Base-by-base conservation (phyloP, 352 stramenopile genomes). In the Halophytophthora batemanensis region DNA sequence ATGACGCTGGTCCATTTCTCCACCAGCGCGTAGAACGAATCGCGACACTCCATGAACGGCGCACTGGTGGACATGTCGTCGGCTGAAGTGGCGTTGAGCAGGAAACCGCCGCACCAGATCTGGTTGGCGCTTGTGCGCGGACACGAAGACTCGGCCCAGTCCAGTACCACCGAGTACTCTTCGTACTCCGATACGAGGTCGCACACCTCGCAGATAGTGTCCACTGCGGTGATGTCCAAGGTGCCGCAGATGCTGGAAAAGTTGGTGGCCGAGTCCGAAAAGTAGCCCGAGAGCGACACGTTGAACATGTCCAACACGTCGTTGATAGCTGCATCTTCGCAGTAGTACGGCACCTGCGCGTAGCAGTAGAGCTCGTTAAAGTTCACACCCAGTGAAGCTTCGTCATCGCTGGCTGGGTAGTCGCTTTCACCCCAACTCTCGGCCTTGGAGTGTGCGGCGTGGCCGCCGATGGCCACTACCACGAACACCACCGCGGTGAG, bases 301-400 rank as follows among this genome's bases (percentile, higher is more conserved):
- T 80, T 80, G 59, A 86, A 87, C 61, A 80, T 73, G 29, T 53
- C 48, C 14, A 86, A 65, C 59, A 84, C 68, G 18, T 69, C 57
- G 31, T 73, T 71, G 5, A 81, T 55, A 2, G 58, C 55, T 2
- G 74, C 64, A 18, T 76, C 61, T 14, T 70, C 38, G 62, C 83
- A 94, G 62, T 92, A 94, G 56, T 90, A 87, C 33, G 78, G 67
- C 41, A 94, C 71, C 63, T 90, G 77, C 6, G 77, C 74, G 50
- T 82, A 76, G 69, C 83, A 94, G 61, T 92, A 92, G 45, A 90
- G 75, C 41, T 76, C 41, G 54, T 92, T 88, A 55, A 94, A 94
- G 50, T 87, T 87, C 38, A 56, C 36, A 36, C 74, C 81, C 4
- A 94, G 47, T 5, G 74, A 66, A 28, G 77, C 69, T 41, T 87